phyloP scores from a whole-genome alignment of 2,329 filamentous ascomycete genomes.

The Aspergillus spinulosporus region DNA sequence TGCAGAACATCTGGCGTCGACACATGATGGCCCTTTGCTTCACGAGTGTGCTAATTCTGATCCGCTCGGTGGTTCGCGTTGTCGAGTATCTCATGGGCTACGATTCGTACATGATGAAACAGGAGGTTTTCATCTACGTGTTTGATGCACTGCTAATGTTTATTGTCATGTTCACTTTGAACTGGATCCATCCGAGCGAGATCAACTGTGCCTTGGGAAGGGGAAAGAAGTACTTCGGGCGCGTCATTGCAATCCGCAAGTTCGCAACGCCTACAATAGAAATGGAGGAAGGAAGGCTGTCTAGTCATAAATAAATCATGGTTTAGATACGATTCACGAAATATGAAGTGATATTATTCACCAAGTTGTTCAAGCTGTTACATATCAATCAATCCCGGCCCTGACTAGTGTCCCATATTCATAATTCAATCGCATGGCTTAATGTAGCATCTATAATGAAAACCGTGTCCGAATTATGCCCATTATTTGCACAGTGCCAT shows the following conservation, averaged over 20 bases:
- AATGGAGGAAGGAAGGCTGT: neutral
- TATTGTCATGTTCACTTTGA: slow-evolving; percentile 24
- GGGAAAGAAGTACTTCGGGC: slow-evolving; percentile 20
- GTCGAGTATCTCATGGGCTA: slow-evolving; percentile 35
- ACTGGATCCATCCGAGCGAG: slow-evolving; percentile 29
- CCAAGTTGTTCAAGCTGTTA: no score
- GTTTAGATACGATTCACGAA: neutral
- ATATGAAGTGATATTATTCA: neutral
- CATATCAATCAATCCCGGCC: no score
- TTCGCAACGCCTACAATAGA: slow-evolving; percentile 11
- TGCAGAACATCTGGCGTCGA: slow-evolving; percentile 35
- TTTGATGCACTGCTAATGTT: slow-evolving; percentile 37
- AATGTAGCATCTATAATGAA: no score
- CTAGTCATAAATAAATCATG: neutral
- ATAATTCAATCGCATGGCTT: no score
- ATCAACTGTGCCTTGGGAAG: slow-evolving; percentile 24
- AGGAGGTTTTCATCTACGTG: slow-evolving; percentile 35
- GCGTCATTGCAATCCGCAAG: slow-evolving; percentile 18
- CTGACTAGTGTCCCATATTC: no score
- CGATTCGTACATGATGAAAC: slow-evolving; percentile 31
- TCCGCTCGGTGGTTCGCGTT: slow-evolving; percentile 34
- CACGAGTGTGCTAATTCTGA: slow-evolving; percentile 29
- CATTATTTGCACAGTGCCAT: no score
- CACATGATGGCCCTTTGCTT: slow-evolving; percentile 36
- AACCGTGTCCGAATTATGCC: no score